Percentiles rank a stretch among this genome's conserved stretches.
Evolutionary conservation across 129 eudicot species (phyloP).

Genomic region (Arctium lappa): DNA sequence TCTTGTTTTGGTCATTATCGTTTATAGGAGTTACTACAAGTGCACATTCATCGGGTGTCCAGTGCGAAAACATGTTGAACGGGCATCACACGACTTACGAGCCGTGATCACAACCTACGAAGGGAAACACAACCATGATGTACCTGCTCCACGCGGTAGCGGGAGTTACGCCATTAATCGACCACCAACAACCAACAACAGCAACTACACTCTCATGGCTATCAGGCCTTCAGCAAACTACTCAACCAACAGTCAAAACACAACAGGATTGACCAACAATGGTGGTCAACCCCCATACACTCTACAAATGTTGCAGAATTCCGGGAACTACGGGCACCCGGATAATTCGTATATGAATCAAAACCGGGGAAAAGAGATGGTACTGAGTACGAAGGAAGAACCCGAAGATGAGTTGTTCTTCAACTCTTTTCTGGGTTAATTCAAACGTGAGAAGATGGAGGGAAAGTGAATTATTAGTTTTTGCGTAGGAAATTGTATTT

Average conservation of each 20-base stretch:
- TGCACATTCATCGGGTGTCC: slow-evolving; percentile 84
- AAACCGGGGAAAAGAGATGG: slow-evolving; percentile 31
- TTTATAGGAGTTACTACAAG: slow-evolving; percentile 89
- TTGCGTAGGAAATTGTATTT: slow-evolving; percentile 25
- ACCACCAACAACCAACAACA: slow-evolving; percentile 35
- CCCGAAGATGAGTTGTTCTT: slow-evolving; percentile 73
- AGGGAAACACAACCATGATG: slow-evolving; percentile 97
- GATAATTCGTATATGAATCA: slow-evolving; percentile 38
- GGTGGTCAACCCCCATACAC: slow-evolving; percentile 63
- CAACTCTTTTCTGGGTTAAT: slow-evolving; percentile 42
- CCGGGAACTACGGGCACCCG: slow-evolving; percentile 34
- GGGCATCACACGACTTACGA: slow-evolving; percentile 85
- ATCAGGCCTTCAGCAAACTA: slow-evolving; percentile 59
- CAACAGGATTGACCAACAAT: slow-evolving; percentile 34
- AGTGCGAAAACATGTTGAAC: slow-evolving; percentile 89
- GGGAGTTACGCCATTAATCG: slow-evolving; percentile 54
- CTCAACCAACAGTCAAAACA: slow-evolving; percentile 31
- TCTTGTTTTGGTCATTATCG: background rate
- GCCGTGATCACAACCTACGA: slow-evolving; percentile 97
- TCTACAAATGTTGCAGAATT: slow-evolving; percentile 65
- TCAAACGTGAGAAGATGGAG: background rate
- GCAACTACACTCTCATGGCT: slow-evolving; percentile 37
- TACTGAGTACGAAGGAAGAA: slow-evolving; percentile 62
- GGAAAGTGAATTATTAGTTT: slow-evolving; percentile 8
- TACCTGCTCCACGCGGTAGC: slow-evolving; percentile 96